phyloP scores from a whole-genome alignment of 176 grass and related monocot genomes.

The Eleusine coracana region DNA sequence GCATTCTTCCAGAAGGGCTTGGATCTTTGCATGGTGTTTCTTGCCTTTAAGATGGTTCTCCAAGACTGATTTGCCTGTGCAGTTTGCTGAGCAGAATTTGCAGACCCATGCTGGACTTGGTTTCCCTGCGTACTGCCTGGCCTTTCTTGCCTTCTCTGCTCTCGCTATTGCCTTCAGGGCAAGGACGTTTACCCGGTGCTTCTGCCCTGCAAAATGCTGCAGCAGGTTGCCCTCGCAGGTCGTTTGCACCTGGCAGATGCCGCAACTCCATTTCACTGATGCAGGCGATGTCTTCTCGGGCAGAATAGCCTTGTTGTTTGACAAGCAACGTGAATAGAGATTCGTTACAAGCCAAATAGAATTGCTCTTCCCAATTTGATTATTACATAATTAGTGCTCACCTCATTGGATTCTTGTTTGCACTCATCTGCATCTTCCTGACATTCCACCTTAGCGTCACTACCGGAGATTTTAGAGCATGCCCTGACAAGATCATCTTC shows the following conservation, averaged over 20 bases:
- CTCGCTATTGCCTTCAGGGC: neutral
- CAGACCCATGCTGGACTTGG: neutral
- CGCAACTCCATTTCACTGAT: slow-evolving; percentile 37
- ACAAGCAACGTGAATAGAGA: neutral
- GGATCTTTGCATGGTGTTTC: slow-evolving; percentile 33
- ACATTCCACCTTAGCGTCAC: neutral
- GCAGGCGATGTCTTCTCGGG: neutral
- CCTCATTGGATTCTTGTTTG: slow-evolving; percentile 17
- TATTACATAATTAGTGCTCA: slow-evolving; percentile 20
- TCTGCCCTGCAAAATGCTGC: slow-evolving; percentile 33
- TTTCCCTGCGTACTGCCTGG: neutral
- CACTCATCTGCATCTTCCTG: neutral
- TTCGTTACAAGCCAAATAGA: neutral
- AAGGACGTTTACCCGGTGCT: slow-evolving; percentile 5
- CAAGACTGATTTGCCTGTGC: slow-evolving; percentile 1
- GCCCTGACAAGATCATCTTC: no score
- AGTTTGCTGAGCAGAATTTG: slow-evolving; percentile 30
- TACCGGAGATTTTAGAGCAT: neutral
- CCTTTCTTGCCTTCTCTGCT: neutral
- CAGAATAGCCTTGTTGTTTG: neutral
- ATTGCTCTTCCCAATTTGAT: neutral
- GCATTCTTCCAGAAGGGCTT: slow-evolving; percentile 32
- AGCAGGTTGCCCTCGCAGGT: slow-evolving; percentile 27
- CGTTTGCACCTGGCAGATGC: slow-evolving; percentile 28
- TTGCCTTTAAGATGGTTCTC: slow-evolving; percentile 23